Conservation (phyloP, 345 rosid genomes). For the Excoecaria cochinchinensis region DNA sequence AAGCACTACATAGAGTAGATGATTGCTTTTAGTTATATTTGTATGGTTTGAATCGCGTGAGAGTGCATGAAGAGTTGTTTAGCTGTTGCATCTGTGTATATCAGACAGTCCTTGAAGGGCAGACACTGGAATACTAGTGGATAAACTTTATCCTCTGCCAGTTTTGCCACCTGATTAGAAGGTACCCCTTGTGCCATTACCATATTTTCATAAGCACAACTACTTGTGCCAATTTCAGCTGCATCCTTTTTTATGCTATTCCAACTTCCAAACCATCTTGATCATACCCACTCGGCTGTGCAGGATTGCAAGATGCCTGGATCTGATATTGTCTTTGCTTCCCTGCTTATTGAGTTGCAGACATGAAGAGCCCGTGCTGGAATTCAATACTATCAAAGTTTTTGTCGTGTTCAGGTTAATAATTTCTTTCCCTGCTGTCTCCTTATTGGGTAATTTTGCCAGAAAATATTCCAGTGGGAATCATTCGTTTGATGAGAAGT, state of each 20-base stretch:
- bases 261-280: background rate
- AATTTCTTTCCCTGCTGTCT: background rate
- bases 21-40: background rate
- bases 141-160: background rate
- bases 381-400: background rate
- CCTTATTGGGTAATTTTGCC: background rate
- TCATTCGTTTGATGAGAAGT: background rate
- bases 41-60: background rate
- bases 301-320: background rate
- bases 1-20: background rate
- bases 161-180: background rate
- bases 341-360: background rate
- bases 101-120: background rate
- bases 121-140: background rate
- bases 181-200: background rate
- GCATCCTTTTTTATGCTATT: background rate
- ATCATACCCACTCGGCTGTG: background rate
- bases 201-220: background rate
- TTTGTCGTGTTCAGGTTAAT: slow-evolving; percentile 4
- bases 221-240: background rate
- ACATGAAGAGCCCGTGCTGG: background rate
- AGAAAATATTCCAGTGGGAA: background rate
- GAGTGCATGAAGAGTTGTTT: background rate
- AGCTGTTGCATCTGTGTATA: background rate
- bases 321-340: background rate